These are phyloP conservation scores for Cryphonectria nitschkei DNA, from an alignment of 2,329 filamentous ascomycete species.

Conservation along the genomic window DNA sequence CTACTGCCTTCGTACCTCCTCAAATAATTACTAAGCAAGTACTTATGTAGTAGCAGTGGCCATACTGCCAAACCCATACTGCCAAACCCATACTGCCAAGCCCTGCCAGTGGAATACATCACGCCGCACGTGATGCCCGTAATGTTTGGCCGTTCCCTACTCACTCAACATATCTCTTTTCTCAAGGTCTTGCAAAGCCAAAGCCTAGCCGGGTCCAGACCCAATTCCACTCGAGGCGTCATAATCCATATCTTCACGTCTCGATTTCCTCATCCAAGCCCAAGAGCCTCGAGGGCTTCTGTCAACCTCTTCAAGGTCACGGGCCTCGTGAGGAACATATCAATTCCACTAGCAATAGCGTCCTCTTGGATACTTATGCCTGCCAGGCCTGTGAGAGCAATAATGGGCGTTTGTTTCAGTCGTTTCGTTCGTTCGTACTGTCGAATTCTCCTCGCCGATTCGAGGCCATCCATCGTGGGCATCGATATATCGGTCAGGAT, in stretches of 20 bases:
- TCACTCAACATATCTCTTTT: neutral
- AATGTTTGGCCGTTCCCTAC: neutral
- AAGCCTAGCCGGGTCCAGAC: neutral
- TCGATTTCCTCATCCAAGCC: neutral
- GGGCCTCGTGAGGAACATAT: constrained; percentile 59
- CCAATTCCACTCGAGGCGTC: neutral
- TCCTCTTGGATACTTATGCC: constrained; percentile 55
- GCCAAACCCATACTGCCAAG: too few relatives aligned
- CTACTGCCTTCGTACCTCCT: neutral
- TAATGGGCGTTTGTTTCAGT: constrained; percentile 48
- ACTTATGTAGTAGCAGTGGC: too few relatives aligned
- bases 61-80: too few relatives aligned
- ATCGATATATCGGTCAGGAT: constrained; percentile 58
- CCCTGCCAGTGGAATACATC: neutral
- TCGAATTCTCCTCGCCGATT: constrained; percentile 54
- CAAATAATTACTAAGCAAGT: too few relatives aligned
- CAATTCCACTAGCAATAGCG: constrained; percentile 56
- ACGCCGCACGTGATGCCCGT: neutral
- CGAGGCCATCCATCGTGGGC: constrained; percentile 60
- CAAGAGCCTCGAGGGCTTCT: constrained; percentile 23
- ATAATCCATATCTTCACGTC: neutral
- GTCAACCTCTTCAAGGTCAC: constrained; percentile 44
- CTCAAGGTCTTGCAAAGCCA: neutral
- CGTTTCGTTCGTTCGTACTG: constrained; percentile 49
- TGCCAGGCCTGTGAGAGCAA: constrained; percentile 57